Base-by-base conservation (phyloP, 768 basidiomycete genomes). In the Kwoniella newhampshirensis region DNA sequence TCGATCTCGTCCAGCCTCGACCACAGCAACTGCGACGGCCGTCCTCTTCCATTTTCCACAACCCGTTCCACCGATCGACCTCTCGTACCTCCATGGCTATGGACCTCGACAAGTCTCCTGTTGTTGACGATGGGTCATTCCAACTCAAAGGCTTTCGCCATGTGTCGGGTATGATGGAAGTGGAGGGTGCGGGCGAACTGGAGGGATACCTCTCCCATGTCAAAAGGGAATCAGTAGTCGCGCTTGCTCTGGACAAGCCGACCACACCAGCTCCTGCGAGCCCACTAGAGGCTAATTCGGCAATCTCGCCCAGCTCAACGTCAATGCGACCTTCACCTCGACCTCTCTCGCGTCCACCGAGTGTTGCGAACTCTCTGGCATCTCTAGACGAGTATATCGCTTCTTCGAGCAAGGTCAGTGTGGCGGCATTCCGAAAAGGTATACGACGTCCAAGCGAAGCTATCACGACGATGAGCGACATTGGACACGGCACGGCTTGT, bases 91-190 rank as follows among this genome's bases (percentile, higher is more conserved):
- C 70, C 2, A 43, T 68, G 25, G 54, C 51, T 9, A 25, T 47
- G 12, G 70, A 67, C 35, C 26, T 62, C 8, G 63, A 63, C 0
- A 45, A 36, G 6, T 32, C 36, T 1, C 13, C 66, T 0, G 28
- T 36, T 6, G 18, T 36, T 13, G 70, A 72, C 39, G 63, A 68
- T 47, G 64, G 66, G 1, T 64, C 62, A 1, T 73, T 73, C 59
- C 68, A 64, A 45, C 60, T 73, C 21, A 70, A 60, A 50, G 54
- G 59, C 1, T 73, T 73, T 51, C 49, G 71, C 20, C 71, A 73
- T 51, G 60, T 73, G 3, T 64, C 66, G 1, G 70, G 70, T 12
- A 63, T 60, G 42, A 55, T 56, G 21, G 64, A 68, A 18, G 46
- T 56, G 4, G 64, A 68, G 36, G 54, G 60, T 45, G 51, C 51